A percentile compares a stretch with the other conserved stretches of the same genome.
These are phyloP conservation scores for Diaporthe capsici DNA, from an alignment of 2,329 filamentous ascomycete species.

Conservation along the genomic window DNA sequence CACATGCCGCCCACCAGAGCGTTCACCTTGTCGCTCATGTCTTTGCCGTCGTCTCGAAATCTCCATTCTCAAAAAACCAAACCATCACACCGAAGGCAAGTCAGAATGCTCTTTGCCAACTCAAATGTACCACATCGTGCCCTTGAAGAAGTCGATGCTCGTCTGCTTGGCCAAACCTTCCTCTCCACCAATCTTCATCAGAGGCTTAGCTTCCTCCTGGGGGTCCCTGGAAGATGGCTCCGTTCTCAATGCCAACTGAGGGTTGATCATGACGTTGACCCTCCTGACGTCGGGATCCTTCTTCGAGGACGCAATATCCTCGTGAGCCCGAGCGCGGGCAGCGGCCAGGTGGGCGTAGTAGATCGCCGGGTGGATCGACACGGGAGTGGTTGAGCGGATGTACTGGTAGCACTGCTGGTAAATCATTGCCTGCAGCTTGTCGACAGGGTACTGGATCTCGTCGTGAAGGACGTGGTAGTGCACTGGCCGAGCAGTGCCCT, in stretches of 20 bases:
- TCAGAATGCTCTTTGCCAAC: neutral
- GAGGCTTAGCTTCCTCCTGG: constrained; percentile 55
- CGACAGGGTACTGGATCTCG: constrained; percentile 77
- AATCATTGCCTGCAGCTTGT: constrained; percentile 86
- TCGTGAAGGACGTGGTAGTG: constrained; percentile 93
- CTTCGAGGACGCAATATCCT: constrained; percentile 63
- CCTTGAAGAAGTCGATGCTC: constrained; percentile 50
- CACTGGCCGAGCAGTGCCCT: constrained; percentile 92
- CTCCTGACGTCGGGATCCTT: constrained; percentile 51
- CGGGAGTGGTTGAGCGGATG: constrained; percentile 89
- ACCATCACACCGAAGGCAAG: neutral
- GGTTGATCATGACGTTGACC: neutral
- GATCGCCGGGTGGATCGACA: constrained; percentile 89
- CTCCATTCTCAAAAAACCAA: neutral
- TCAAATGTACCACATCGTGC: constrained; percentile 62
- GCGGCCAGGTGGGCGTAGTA: constrained; percentile 97
- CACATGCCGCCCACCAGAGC: neutral
- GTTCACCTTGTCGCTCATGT: neutral
- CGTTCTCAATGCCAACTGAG: neutral
- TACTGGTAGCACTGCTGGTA: constrained; percentile 98
- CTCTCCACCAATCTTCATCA: constrained; percentile 53
- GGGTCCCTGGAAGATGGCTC: constrained; percentile 49
- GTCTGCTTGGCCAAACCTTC: constrained; percentile 46
- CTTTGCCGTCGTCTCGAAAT: neutral
- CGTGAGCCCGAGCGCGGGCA: constrained; percentile 83